A percentile compares a stretch with the other conserved stretches of the same genome.
These are phyloP conservation scores for Eragrostis nindensis DNA, from an alignment of 176 grass and related monocot genomes.

Conservation along the genomic window DNA sequence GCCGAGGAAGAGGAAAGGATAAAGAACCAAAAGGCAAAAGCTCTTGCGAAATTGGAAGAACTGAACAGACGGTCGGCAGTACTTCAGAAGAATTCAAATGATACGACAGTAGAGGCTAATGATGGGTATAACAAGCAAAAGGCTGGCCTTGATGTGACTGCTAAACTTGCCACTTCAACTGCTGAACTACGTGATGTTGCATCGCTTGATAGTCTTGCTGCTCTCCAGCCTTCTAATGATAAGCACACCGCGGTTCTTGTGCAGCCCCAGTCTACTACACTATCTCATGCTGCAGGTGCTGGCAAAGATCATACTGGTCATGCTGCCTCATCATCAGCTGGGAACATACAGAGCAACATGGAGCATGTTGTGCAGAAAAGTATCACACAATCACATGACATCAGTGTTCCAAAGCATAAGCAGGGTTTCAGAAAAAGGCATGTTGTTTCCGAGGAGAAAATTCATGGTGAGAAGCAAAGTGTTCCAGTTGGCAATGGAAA, in stretches of 20 bases:
- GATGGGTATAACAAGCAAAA: conserved; percentile 43
- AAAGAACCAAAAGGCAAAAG: conserved; percentile 91
- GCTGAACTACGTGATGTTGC: conserved; percentile 26
- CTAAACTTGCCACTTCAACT: conserved; percentile 28
- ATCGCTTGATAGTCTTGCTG: conserved; percentile 26
- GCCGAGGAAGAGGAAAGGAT: conserved; percentile 86
- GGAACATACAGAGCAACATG: conserved; percentile 33
- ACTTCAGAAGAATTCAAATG: conserved; percentile 51
- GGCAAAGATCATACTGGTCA: conserved; percentile 35
- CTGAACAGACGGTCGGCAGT: conserved; percentile 73
- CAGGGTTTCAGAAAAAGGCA: conserved; percentile 78
- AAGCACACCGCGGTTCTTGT: conserved; percentile 32
- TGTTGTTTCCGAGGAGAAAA: conserved; percentile 48
- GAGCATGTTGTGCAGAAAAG: conserved; percentile 41
- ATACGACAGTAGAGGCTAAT: conserved; percentile 29
- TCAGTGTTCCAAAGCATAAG: conserved; percentile 53
- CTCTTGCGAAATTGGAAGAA: conserved; percentile 90
- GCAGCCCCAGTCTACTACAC: conserved; percentile 20
- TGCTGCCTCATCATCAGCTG: conserved; percentile 18
- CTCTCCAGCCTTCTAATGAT: conserved; percentile 16
- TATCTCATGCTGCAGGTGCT: conserved; percentile 27
- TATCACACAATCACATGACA: conserved; percentile 46
- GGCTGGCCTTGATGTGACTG: conserved; percentile 20
- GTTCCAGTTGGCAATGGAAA: conserved; percentile 40
- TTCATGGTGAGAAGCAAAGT: conserved; percentile 49